A percentile compares a stretch with the other conserved stretches of the same genome.
These are phyloP conservation scores for Claviceps africana DNA, from an alignment of 2,329 filamentous ascomycete genomes.

Conservation along the genomic window DNA sequence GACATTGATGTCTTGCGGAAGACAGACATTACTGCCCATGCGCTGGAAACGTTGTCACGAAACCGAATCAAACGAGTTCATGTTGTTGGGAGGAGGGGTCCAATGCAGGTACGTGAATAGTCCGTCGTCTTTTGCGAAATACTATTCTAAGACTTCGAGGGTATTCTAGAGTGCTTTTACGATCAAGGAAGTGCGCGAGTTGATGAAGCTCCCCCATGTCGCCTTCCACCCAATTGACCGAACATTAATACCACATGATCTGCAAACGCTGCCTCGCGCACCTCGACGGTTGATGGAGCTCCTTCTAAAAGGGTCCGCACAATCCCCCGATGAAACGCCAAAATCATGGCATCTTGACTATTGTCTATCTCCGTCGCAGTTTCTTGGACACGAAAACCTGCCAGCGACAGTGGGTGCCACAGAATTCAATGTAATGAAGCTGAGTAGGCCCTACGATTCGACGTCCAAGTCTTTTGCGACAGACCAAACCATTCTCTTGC, in stretches of 20 bases:
- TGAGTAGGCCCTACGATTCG: slow-evolving; percentile 43
- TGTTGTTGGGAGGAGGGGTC: slow-evolving; percentile 79
- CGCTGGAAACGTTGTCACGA: slow-evolving; percentile 55
- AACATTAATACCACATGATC: slow-evolving; percentile 51
- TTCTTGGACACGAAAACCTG: slow-evolving; percentile 36
- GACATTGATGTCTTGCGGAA: slow-evolving; percentile 57
- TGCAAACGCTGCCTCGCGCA: slow-evolving; percentile 58
- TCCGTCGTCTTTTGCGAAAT: background rate
- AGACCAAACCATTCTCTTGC: slow-evolving; percentile 36
- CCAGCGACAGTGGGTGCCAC: slow-evolving; percentile 45
- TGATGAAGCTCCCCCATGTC: slow-evolving; percentile 63
- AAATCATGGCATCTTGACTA: slow-evolving; percentile 80
- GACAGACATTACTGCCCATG: slow-evolving; percentile 82
- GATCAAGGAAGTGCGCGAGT: slow-evolving; percentile 83
- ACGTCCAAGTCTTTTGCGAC: slow-evolving; percentile 33
- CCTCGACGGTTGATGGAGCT: slow-evolving; percentile 69
- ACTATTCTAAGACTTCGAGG: background rate
- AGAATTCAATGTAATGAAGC: slow-evolving; percentile 48
- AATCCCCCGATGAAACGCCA: slow-evolving; percentile 29
- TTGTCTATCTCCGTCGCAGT: slow-evolving; percentile 61
- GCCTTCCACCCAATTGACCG: slow-evolving; percentile 56
- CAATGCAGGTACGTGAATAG: slow-evolving; percentile 53
- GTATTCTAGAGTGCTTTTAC: slow-evolving; percentile 65
- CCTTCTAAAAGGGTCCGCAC: slow-evolving; percentile 57
- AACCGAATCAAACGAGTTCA: slow-evolving; percentile 69